Conservation (phyloP, 2,329 filamentous ascomycete species). For the Albifimbria verrucaria region DNA sequence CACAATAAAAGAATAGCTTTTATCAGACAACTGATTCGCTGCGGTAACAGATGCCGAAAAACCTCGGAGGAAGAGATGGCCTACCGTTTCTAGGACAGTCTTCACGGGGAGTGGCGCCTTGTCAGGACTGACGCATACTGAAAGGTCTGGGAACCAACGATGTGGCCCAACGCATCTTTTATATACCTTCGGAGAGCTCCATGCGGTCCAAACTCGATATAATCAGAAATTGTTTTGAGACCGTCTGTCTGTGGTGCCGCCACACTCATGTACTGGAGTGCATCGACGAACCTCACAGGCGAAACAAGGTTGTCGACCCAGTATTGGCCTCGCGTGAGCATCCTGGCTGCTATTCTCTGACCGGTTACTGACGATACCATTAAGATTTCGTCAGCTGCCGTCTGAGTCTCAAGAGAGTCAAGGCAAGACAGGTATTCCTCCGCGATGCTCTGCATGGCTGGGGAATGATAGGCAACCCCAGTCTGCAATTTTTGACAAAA, state of each 20-base stretch:
- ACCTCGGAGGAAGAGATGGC: conserved; percentile 27
- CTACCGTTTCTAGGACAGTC: conserved; percentile 19
- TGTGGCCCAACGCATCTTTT: conserved; percentile 11
- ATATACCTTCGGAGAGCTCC: conserved; percentile 13
- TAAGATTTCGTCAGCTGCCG: background rate
- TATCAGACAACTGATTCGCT: too few relatives aligned
- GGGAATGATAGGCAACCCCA: conserved; percentile 48
- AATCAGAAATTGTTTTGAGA: background rate
- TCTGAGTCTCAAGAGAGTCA: background rate
- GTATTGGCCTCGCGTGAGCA: conserved; percentile 30
- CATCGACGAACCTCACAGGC: conserved; percentile 34
- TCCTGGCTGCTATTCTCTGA: conserved; percentile 25
- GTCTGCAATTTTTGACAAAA: conserved; percentile 43
- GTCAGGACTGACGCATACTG: conserved; percentile 18
- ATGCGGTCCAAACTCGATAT: conserved; percentile 22
- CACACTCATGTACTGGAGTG: conserved; percentile 5
- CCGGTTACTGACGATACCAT: conserved; percentile 38
- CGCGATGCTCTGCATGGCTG: conserved; percentile 44
- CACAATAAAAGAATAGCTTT: conserved; percentile 13
- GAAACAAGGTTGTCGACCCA: conserved; percentile 37
- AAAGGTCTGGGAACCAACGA: background rate
- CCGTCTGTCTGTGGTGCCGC: background rate
- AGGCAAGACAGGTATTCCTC: conserved; percentile 35
- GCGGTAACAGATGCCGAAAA: conserved; percentile 36
- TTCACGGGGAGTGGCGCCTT: background rate